These are phyloP conservation scores for Ensete ventricosum DNA, from an alignment of 176 grass and related monocot genomes.

Conservation along the genomic window DNA sequence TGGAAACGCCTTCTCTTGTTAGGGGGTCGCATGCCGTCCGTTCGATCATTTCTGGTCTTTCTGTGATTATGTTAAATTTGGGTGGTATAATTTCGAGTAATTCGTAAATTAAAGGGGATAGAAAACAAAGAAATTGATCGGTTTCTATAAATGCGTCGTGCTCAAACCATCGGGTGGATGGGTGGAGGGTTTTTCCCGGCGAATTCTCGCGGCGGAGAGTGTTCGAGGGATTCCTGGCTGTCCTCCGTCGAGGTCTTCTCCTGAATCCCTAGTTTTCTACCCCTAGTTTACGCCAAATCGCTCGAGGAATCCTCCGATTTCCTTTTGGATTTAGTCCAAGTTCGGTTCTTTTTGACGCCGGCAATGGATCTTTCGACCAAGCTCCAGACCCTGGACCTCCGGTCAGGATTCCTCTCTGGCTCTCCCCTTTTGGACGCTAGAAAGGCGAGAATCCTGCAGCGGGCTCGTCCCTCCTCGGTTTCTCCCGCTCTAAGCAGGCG, in stretches of 20 bases:
- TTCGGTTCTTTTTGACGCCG: neutral
- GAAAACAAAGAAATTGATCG: neutral
- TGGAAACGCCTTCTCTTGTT: neutral
- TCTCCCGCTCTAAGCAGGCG: neutral
- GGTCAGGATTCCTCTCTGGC: slow-evolving; percentile 24
- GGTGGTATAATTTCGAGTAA: neutral
- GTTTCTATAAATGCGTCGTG: neutral
- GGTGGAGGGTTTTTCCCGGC: neutral
- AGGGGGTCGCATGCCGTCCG: neutral
- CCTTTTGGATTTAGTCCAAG: neutral
- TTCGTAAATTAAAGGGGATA: neutral
- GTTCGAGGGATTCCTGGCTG: neutral
- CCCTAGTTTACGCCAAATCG: neutral
- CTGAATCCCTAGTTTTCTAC: neutral
- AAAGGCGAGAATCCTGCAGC: neutral
- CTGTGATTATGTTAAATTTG: neutral
- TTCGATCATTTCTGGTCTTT: neutral
- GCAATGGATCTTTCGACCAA: slow-evolving; percentile 60
- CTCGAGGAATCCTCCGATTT: neutral
- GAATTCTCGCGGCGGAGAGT: neutral
- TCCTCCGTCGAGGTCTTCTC: neutral
- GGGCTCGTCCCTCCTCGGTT: neutral
- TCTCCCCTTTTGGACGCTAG: slow-evolving; percentile 20
- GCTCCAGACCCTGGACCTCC: slow-evolving; percentile 26
- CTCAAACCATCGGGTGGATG: neutral